These are phyloP conservation scores for Acanthamoeba royreba DNA, from an alignment of 208 protist species.

Conservation along the genomic window DNA sequence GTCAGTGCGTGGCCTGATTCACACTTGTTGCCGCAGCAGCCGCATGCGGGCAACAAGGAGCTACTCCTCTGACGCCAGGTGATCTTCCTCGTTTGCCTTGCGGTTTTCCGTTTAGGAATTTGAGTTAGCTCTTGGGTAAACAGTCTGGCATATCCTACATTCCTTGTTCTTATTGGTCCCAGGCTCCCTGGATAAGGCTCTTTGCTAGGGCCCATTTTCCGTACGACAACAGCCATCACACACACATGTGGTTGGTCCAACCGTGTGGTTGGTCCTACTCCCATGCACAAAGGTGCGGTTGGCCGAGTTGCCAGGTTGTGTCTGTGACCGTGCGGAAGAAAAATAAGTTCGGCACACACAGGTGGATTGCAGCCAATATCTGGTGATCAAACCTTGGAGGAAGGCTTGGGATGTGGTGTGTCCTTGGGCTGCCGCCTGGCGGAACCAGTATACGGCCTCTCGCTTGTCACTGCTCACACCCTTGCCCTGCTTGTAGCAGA, in stretches of 20 bases:
- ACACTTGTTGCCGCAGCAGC: too few relatives aligned
- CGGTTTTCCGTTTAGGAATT: too few relatives aligned
- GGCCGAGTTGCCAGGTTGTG: not conserved
- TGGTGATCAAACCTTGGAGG: not conserved
- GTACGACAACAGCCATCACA: not conserved
- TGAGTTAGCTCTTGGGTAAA: too few relatives aligned
- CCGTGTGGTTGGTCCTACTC: not conserved
- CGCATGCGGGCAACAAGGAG: too few relatives aligned
- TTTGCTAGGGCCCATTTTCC: not conserved
- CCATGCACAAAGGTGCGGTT: not conserved
- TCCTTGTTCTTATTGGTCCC: not conserved
- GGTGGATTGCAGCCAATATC: not conserved
- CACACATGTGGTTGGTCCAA: not conserved
- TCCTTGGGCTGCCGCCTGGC: slow-evolving; percentile 14
- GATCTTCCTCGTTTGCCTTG: too few relatives aligned
- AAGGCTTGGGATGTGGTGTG: slow-evolving; percentile 2
- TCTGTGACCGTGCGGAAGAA: not conserved
- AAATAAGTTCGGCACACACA: not conserved
- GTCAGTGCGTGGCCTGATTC: too few relatives aligned
- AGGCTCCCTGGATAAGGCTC: not conserved
- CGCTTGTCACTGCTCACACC: not conserved
- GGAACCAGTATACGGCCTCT: slow-evolving; percentile 37
- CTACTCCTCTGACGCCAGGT: too few relatives aligned
- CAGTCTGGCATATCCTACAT: too few relatives aligned
- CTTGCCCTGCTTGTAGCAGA: slow-evolving; percentile 35